Evolutionary conservation across 2,329 filamentous ascomycete genomes (phyloP).

Genomic region (Rhynchosporium agropyri): DNA sequence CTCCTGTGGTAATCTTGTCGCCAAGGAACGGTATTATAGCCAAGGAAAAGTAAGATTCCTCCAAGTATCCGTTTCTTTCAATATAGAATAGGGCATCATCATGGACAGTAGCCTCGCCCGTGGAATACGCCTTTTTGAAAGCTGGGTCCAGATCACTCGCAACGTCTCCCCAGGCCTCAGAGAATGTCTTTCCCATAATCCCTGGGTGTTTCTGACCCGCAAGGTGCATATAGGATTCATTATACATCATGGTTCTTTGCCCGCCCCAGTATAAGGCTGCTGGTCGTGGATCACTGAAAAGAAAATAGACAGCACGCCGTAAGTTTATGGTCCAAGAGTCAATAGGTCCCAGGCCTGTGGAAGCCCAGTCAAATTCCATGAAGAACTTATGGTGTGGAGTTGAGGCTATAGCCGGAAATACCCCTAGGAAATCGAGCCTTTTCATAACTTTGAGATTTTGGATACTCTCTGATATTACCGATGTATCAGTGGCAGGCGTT

Average conservation of each 20-base stretch:
- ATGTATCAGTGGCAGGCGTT: slow-evolving; percentile 11
- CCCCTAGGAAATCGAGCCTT: slow-evolving; percentile 35
- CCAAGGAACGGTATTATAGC: slow-evolving; percentile 33
- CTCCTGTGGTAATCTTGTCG: slow-evolving; percentile 5
- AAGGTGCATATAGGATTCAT: slow-evolving; percentile 42
- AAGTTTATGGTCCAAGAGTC: slow-evolving; percentile 46
- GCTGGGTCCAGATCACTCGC: slow-evolving; percentile 40
- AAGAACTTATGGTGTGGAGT: slow-evolving; percentile 38
- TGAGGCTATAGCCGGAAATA: slow-evolving; percentile 23
- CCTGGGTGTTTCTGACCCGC: slow-evolving; percentile 43
- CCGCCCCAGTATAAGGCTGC: slow-evolving; percentile 45
- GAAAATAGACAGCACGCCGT: slow-evolving; percentile 43
- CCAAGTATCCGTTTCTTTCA: slow-evolving; percentile 42
- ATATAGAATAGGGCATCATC: slow-evolving; percentile 42
- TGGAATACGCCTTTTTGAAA: slow-evolving; percentile 39
- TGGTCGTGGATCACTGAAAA: slow-evolving; percentile 44
- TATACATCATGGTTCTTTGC: slow-evolving; percentile 43
- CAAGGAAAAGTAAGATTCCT: slow-evolving; percentile 44
- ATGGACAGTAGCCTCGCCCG: slow-evolving; percentile 33
- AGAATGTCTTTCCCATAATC: slow-evolving; percentile 45
- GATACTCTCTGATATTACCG: not conserved
- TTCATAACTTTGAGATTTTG: slow-evolving; percentile 17
- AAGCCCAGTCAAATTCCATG: slow-evolving; percentile 47
- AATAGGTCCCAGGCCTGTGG: slow-evolving; percentile 48
- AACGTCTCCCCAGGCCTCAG: slow-evolving; percentile 46